These are phyloP conservation scores for Eremothecium gossypii DNA, from an alignment of 1,139 yeast species.

Conservation along the genomic window DNA sequence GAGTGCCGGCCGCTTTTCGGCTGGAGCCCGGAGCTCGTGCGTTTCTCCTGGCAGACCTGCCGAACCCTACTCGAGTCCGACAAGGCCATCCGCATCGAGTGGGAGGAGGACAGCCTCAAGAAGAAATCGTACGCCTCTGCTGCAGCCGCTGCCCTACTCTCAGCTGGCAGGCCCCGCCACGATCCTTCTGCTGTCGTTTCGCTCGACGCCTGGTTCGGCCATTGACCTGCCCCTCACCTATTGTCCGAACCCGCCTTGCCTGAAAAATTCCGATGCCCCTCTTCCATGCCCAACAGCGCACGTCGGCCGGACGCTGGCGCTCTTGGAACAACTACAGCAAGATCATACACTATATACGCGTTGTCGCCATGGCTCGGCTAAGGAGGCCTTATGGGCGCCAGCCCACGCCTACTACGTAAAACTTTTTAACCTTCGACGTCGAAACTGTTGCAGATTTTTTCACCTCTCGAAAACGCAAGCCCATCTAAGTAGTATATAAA, in stretches of 20 bases:
- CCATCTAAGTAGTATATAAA: too few species aligned
- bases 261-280: too few species aligned
- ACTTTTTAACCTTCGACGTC: too few species aligned
- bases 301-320: too few species aligned
- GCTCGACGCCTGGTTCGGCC: conserved; percentile 3
- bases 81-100: conserved; percentile 38
- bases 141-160: background rate
- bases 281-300: background rate
- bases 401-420: too few species aligned
- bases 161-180: background rate
- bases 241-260: too few species aligned
- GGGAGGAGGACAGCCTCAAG: conserved; percentile 45
- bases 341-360: too few species aligned
- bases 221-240: background rate
- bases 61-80: conserved; percentile 50
- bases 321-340: too few species aligned
- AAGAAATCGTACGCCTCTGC: conserved; percentile 10
- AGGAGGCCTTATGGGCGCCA: too few species aligned
- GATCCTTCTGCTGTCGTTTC: conserved; percentile 1
- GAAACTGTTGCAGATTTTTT: too few species aligned
- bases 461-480: too few species aligned
- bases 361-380: too few species aligned
- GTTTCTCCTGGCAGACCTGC: conserved; percentile 95
- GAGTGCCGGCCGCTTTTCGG: conserved; percentile 72
- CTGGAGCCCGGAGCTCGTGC: conserved; percentile 64